Conservation (phyloP, 2,329 filamentous ascomycete species). For the Lasiodiplodia gonubiensis region DNA sequence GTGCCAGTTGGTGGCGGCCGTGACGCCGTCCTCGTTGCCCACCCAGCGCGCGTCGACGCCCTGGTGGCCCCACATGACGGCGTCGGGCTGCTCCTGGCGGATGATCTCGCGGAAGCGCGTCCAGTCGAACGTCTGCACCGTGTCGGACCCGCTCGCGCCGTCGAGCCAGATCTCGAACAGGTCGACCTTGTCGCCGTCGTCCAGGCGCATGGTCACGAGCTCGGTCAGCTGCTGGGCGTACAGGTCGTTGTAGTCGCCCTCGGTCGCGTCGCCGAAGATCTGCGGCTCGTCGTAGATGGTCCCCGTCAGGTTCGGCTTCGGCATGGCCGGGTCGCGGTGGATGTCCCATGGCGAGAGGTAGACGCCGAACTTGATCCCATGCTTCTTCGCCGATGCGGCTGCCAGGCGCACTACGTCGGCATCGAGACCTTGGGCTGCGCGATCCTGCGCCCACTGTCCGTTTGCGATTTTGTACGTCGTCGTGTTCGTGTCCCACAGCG, state of each 20-base stretch:
- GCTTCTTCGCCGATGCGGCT: slow-evolving; percentile 41
- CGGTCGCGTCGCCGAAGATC: slow-evolving; percentile 41
- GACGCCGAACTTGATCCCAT: slow-evolving; percentile 44
- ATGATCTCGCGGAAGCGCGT: slow-evolving; percentile 31
- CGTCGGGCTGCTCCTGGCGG: slow-evolving; percentile 30
- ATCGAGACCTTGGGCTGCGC: slow-evolving; percentile 35
- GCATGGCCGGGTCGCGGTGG: slow-evolving; percentile 46
- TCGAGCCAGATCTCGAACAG: slow-evolving; percentile 34
- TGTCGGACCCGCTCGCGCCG: slow-evolving; percentile 32
- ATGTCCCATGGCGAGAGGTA: slow-evolving; percentile 48
- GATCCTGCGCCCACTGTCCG: slow-evolving; percentile 40
- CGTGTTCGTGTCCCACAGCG: slow-evolving; percentile 43
- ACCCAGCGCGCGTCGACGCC: slow-evolving; percentile 33
- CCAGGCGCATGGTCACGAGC: slow-evolving; percentile 27
- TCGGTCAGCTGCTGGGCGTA: slow-evolving; percentile 35
- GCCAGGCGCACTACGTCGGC: slow-evolving; percentile 43
- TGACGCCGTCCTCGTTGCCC: slow-evolving; percentile 32
- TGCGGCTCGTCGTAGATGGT: slow-evolving; percentile 45
- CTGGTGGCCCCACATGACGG: slow-evolving; percentile 34
- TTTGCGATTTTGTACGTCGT: slow-evolving; percentile 44
- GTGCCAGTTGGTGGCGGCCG: slow-evolving; percentile 33
- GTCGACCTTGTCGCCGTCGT: slow-evolving; percentile 28
- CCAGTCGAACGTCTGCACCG: slow-evolving; percentile 33
- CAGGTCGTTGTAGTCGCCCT: slow-evolving; percentile 44
- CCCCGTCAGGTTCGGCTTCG: slow-evolving; percentile 39